A percentile compares a stretch with the other conserved stretches of the same genome.
These are phyloP conservation scores for Combretum micranthum DNA, from an alignment of 345 rosid species.

Conservation along the genomic window DNA sequence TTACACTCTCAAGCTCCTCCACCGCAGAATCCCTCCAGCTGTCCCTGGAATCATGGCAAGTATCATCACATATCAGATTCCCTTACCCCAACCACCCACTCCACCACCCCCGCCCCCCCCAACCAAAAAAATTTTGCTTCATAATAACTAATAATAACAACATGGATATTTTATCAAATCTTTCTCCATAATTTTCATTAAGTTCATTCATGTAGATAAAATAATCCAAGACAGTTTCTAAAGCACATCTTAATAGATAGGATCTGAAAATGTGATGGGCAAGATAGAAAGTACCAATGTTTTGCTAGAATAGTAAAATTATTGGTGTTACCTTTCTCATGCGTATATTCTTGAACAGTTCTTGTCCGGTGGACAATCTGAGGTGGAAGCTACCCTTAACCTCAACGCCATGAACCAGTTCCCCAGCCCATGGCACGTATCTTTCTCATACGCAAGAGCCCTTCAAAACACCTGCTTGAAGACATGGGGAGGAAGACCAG, in stretches of 20 bases:
- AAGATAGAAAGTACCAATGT: too few relatives aligned
- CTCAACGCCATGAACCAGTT: constrained; percentile 18
- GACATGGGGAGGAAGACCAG: constrained; percentile 18
- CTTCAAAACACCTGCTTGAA: constrained; percentile 19
- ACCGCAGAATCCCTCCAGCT: constrained; percentile 17
- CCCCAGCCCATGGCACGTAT: constrained; percentile 17
- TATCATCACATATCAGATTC: constrained; percentile 1
- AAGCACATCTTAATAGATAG: too few relatives aligned
- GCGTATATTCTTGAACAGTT: constrained; percentile 7
- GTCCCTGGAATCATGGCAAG: constrained; percentile 25
- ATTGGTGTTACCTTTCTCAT: too few relatives aligned
- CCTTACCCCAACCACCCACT: too few relatives aligned
- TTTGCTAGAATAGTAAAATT: background rate
- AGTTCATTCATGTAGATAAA: too few relatives aligned
- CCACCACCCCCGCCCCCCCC: too few relatives aligned
- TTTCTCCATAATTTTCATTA: too few relatives aligned
- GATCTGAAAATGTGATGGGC: too few relatives aligned
- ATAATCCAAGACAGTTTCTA: too few relatives aligned
- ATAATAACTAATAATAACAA: background rate
- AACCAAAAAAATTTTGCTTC: background rate
- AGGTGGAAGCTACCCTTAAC: constrained; percentile 18
- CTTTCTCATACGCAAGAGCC: constrained; percentile 18
- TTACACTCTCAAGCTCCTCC: constrained; percentile 24
- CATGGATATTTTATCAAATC: background rate
- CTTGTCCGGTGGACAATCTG: constrained; percentile 21